phyloP scores from a whole-genome alignment of 805 yeast species.

The Isabelozyma pseudorhagii region DNA sequence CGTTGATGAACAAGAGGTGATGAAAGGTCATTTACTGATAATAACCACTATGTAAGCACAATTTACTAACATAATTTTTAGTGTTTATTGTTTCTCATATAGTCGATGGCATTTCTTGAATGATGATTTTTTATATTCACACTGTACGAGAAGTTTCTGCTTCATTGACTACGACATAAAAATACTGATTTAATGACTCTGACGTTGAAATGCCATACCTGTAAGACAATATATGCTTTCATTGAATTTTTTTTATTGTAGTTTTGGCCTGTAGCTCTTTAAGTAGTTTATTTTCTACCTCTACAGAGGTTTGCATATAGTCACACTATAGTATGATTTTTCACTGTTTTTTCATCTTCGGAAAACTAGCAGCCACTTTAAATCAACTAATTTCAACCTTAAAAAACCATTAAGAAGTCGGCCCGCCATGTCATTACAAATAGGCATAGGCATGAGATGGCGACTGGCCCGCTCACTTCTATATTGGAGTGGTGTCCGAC shows the following conservation, averaged over 20 bases:
- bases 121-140: constrained; percentile 48
- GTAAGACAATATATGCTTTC: constrained; percentile 1
- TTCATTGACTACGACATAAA: constrained; percentile 35
- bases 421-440: background rate
- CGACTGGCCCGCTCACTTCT: background rate
- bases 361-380: no score
- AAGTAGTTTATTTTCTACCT: background rate
- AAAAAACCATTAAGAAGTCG: background rate
- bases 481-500: background rate
- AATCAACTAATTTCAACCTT: background rate
- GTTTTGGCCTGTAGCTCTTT: no score
- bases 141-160: constrained; percentile 40
- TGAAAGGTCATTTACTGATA: constrained; percentile 45
- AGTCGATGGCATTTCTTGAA: constrained; percentile 15
- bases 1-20: constrained; percentile 40
- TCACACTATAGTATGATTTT: background rate
- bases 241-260: background rate
- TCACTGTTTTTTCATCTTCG: background rate
- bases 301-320: background rate
- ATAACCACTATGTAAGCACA: background rate
- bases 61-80: constrained; percentile 10
- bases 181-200: constrained; percentile 50
- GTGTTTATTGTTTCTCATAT: constrained; percentile 16
- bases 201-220: constrained; percentile 13
- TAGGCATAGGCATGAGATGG: background rate